Base-by-base conservation (phyloP, 495 filamentous ascomycete species). In the Podospora fimiseda region DNA sequence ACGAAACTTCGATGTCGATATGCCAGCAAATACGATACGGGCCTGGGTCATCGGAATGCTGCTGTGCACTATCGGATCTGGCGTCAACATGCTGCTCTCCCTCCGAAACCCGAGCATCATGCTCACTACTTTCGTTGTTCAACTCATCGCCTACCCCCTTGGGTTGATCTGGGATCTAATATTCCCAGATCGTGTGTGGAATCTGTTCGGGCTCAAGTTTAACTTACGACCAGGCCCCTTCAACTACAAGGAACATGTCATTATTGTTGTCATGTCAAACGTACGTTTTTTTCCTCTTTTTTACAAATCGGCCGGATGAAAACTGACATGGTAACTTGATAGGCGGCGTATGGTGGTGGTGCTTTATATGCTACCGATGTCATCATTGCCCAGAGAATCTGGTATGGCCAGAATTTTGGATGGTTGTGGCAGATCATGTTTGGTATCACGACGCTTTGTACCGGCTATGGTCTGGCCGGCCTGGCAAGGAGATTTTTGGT, bases 161-260 rank as follows among this genome's bases (percentile, higher is more conserved):
- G 85, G 86, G 8, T 74, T 81, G n/a, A 75, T 68, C 27, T 77
- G 74, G 74, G 74, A 77, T 55, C 51, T 73, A 33, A 58, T 75
- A 53, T 74, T 77, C 49, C 86, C 86, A 18, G 67, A 80, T 24
- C 77, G 79, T 2, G 64, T 75, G 23, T 81, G 77, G 65, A 76
- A 61, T n/a, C 52, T 85, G 33, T 81, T 77, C 50, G 84, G 85
- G 1, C 19, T 77, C 45, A 73, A 76, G 33, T 81, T 80, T 63
- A 81, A 80, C 53, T 60, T 87, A 13, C 87, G 84, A 48, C 84
- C 83, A 5, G 82, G 86, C 36, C 81, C 77, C 36, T 90, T 90
- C 66, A 90, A 88, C 65, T 82, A 83, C 66, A 90, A 90, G 60
- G 86, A 90, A 64, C 86, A 90, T 74, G 82, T 83, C 20, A 65